These are phyloP conservation scores for Leptomonas pyrrhocoris DNA, from an alignment of 208 protist genomes.

Conservation along the genomic window DNA sequence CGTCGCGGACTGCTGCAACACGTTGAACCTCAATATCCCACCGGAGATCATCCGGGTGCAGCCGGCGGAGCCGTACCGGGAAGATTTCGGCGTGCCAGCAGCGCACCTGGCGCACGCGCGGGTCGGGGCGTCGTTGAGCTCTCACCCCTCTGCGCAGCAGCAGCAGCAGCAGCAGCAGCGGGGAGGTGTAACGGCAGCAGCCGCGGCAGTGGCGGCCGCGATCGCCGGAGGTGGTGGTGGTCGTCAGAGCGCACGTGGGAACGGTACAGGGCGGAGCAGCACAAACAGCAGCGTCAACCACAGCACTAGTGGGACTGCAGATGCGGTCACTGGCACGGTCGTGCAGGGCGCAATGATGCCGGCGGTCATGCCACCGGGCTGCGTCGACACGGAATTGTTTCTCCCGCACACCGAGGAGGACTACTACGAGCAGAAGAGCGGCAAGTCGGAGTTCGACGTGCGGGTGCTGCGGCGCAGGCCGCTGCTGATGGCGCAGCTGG, in stretches of 20 bases:
- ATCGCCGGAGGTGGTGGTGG: neutral
- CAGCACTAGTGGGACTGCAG: constrained; percentile 3
- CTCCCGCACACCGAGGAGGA: constrained; percentile 48
- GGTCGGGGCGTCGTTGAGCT: neutral
- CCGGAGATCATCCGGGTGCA: constrained; percentile 54
- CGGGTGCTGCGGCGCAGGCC: constrained; percentile 46
- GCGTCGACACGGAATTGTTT: constrained; percentile 72
- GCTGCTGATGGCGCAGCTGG: constrained; percentile 58
- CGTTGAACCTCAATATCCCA: constrained; percentile 58
- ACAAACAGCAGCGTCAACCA: neutral
- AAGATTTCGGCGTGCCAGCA: constrained; percentile 4
- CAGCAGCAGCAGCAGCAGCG: constrained; percentile 1
- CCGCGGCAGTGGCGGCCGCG: neutral
- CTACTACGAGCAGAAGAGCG: constrained; percentile 76
- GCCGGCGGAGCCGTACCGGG: constrained; percentile 29
- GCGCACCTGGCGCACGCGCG: neutral
- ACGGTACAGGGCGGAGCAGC: neutral
- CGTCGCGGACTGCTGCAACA: constrained; percentile 76
- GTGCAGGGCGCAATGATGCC: constrained; percentile 18
- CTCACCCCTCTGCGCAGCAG: neutral
- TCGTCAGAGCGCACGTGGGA: constrained; percentile 1
- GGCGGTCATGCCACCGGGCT: constrained; percentile 47
- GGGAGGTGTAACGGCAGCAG: neutral
- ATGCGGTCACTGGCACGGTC: constrained; percentile 12
- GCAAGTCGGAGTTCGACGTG: constrained; percentile 68